Evolutionary conservation across 345 rosid species (phyloP).

Genomic region (Streptanthus diversifolius): DNA sequence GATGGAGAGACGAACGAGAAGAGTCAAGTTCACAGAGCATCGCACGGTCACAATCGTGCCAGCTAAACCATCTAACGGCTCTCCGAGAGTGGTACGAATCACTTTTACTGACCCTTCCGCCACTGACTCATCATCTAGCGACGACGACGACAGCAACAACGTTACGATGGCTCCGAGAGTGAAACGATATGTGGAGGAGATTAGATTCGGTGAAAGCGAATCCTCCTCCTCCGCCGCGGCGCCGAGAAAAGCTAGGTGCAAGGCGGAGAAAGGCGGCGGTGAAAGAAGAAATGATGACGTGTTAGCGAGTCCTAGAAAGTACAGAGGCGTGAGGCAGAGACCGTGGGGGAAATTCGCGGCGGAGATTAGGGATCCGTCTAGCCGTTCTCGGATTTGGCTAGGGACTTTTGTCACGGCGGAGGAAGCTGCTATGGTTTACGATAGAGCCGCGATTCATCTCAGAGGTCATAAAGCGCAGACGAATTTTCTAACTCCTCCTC

Average conservation of each 20-base stretch:
- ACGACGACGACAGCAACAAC: slow-evolving; percentile 23
- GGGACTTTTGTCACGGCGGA: slow-evolving; percentile 85
- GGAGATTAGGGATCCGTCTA: slow-evolving; percentile 91
- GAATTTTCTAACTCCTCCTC: slow-evolving; percentile 48
- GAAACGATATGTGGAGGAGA: slow-evolving; percentile 28
- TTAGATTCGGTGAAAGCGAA: background rate
- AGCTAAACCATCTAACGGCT: slow-evolving; percentile 1
- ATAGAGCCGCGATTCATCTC: slow-evolving; percentile 55
- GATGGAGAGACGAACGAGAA: slow-evolving; percentile 37
- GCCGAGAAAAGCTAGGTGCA: background rate
- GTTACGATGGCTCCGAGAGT: slow-evolving; percentile 11
- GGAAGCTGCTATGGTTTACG: slow-evolving; percentile 78
- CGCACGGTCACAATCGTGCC: slow-evolving; percentile 11
- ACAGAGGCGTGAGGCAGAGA: slow-evolving; percentile 63
- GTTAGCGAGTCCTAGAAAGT: background rate
- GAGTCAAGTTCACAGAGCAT: slow-evolving; percentile 33
- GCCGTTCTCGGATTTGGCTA: slow-evolving; percentile 73
- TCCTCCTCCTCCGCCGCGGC: background rate
- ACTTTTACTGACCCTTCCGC: slow-evolving; percentile 30
- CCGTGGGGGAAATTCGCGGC: slow-evolving; percentile 94
- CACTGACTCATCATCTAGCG: slow-evolving; percentile 35
- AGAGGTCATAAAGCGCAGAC: slow-evolving; percentile 61
- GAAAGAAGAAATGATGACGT: slow-evolving; percentile 1
- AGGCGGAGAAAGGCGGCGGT: background rate
- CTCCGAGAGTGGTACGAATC: slow-evolving; percentile 22